Percentiles rank a stretch among this genome's conserved stretches.
Conservation (phyloP, 495 filamentous ascomycete species). For the Chlorociboria aeruginascens region DNA sequence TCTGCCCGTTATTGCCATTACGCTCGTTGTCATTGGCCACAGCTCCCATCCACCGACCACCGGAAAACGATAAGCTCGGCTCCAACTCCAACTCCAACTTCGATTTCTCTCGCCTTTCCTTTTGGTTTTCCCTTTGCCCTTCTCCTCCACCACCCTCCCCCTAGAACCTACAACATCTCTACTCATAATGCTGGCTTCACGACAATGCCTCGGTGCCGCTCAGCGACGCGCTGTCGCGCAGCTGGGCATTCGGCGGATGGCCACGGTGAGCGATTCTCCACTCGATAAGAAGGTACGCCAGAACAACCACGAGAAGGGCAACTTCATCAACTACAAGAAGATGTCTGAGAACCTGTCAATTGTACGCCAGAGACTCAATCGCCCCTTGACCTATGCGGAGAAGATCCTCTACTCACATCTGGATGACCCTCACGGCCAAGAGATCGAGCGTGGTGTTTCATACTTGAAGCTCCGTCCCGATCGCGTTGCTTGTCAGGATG, state of each 20-base stretch:
- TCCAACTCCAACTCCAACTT: slow-evolving; percentile 1
- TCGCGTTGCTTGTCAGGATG: slow-evolving; percentile 98
- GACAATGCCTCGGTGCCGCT: slow-evolving; percentile 40
- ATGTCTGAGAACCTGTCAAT: slow-evolving; percentile 95
- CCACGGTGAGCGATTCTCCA: slow-evolving; percentile 37
- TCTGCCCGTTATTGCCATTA: not conserved
- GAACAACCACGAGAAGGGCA: slow-evolving; percentile 44
- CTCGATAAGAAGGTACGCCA: slow-evolving; percentile 45
- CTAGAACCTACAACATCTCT: slow-evolving; percentile 7
- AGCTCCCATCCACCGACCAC: not conserved
- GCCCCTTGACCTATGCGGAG: slow-evolving; percentile 90
- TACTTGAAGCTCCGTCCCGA: slow-evolving; percentile 96
- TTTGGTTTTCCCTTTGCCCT: slow-evolving; percentile 3
- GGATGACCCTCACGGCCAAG: slow-evolving; percentile 91
- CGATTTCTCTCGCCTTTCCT: slow-evolving; percentile 8
- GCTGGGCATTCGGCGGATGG: slow-evolving; percentile 41
- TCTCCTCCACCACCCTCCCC: slow-evolving; percentile 8
- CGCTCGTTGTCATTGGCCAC: not conserved
- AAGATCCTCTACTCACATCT: slow-evolving; percentile 99
- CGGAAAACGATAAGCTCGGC: slow-evolving; percentile 8
- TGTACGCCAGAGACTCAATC: slow-evolving; percentile 78
- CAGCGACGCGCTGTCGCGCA: slow-evolving; percentile 35
- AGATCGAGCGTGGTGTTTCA: slow-evolving; percentile 87
- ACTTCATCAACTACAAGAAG: slow-evolving; percentile 67
- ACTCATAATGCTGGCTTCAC: slow-evolving; percentile 42